Conservation (phyloP, 192 early-diverging fungal species). For the Dissophora globulifera region DNA sequence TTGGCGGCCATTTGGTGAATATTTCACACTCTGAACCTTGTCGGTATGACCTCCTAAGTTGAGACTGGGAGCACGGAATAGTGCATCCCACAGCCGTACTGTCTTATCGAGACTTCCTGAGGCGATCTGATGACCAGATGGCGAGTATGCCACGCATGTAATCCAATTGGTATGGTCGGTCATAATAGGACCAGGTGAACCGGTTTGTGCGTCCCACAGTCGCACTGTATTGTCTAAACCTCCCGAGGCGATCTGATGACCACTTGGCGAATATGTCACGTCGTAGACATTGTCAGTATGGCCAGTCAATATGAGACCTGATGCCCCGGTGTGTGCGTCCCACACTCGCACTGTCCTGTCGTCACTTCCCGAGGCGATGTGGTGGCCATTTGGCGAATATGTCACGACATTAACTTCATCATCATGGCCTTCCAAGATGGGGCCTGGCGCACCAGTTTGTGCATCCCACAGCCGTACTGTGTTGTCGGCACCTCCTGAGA, state of each 20-base stretch:
- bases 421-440: no score
- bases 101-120: not conserved
- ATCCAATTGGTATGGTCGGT: not conserved
- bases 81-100: not conserved
- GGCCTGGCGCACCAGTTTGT: no score
- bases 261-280: slow-evolving; percentile 3
- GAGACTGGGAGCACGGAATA: not conserved
- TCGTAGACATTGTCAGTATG: not conserved
- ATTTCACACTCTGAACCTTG: not conserved
- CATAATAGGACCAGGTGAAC: not conserved
- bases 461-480: not conserved
- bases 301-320: not conserved
- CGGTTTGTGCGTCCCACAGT: not conserved
- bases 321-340: not conserved
- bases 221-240: slow-evolving; percentile 9
- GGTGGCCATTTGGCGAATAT: slow-evolving; percentile 1
- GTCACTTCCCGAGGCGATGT: not conserved
- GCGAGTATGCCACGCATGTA: not conserved
- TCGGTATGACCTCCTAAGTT: not conserved
- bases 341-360: not conserved
- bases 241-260: slow-evolving; percentile 15
- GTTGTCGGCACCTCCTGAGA: not conserved
- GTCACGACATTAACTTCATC: not conserved
- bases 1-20: not conserved
- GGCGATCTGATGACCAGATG: not conserved